These are phyloP conservation scores for Podaxis sp. DNA, from an alignment of 768 basidiomycete species.

Conservation along the genomic window DNA sequence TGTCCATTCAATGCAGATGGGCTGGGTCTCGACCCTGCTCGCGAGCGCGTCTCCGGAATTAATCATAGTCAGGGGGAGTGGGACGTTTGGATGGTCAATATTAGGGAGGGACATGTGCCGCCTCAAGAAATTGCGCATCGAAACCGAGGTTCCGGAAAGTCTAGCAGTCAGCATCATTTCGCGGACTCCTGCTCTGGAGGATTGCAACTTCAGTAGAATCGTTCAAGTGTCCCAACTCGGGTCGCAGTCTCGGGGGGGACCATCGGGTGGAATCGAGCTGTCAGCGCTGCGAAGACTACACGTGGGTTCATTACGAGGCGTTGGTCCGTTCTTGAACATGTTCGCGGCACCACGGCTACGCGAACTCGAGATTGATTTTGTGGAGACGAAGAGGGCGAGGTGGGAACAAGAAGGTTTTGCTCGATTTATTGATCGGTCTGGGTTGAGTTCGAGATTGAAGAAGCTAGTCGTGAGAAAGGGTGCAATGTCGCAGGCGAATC, in stretches of 20 bases:
- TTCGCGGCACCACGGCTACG: not conserved
- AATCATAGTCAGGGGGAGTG: not conserved
- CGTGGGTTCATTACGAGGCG: not conserved
- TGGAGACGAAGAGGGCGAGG: not conserved
- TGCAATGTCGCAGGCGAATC: not conserved
- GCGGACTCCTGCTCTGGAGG: not conserved
- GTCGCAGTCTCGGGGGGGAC: not conserved
- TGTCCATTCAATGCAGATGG: slow-evolving; percentile 4
- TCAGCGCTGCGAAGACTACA: not conserved
- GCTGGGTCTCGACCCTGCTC: not conserved
- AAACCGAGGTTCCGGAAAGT: not conserved
- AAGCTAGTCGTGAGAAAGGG: not conserved
- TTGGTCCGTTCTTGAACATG: not conserved
- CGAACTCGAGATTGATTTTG: not conserved
- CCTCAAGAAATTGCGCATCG: not conserved
- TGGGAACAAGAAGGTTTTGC: not conserved
- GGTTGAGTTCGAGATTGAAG: not conserved
- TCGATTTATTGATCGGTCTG: not conserved
- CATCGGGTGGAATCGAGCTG: not conserved
- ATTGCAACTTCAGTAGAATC: not conserved
- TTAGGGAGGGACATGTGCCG: slow-evolving; percentile 6
- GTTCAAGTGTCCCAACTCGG: not conserved
- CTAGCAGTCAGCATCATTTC: slow-evolving; percentile 1
- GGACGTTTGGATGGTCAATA: slow-evolving; percentile 2
- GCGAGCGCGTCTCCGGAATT: not conserved